These are phyloP conservation scores for Chytriomyces hyalinus DNA, from an alignment of 192 early-diverging fungal species.

Conservation along the genomic window DNA sequence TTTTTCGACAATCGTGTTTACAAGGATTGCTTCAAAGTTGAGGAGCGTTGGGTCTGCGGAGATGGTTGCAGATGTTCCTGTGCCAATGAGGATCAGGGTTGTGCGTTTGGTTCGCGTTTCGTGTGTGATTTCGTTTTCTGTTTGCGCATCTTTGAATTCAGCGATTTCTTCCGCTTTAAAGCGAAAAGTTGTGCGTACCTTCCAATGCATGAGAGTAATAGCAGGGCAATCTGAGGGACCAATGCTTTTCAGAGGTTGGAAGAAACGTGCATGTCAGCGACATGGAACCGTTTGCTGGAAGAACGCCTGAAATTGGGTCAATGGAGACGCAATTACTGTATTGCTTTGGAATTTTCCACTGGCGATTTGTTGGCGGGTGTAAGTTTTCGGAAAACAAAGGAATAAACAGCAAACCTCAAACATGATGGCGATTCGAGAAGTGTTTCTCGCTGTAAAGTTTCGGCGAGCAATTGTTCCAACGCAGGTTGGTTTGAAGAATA, in stretches of 20 bases:
- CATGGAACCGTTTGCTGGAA: conserved; percentile 45
- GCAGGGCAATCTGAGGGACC: conserved; percentile 56
- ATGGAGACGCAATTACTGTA: conserved; percentile 52
- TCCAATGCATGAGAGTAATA: conserved; percentile 50
- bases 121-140: conserved; percentile 9
- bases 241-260: conserved; percentile 48
- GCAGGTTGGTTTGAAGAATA: conserved; percentile 59
- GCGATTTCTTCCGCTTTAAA: conserved; percentile 20
- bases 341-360: conserved; percentile 61
- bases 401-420: conserved; percentile 43
- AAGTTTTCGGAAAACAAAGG: background rate
- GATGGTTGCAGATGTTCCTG: conserved; percentile 49
- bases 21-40: conserved; percentile 57
- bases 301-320: conserved; percentile 42
- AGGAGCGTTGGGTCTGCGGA: conserved; percentile 36
- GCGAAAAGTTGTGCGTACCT: conserved; percentile 19
- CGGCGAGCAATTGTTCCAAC: conserved; percentile 47
- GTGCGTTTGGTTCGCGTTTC: conserved; percentile 19
- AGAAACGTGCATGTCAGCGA: conserved; percentile 51
- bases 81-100: conserved; percentile 53
- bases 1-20: conserved; percentile 56
- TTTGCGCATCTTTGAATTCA: too few relatives aligned
- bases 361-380: background rate
- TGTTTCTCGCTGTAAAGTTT: conserved; percentile 48
- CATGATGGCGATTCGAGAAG: conserved; percentile 51